Conservation (phyloP, 1,284 basidiomycete genomes). For the Neotropicomus parvogracilis region DNA sequence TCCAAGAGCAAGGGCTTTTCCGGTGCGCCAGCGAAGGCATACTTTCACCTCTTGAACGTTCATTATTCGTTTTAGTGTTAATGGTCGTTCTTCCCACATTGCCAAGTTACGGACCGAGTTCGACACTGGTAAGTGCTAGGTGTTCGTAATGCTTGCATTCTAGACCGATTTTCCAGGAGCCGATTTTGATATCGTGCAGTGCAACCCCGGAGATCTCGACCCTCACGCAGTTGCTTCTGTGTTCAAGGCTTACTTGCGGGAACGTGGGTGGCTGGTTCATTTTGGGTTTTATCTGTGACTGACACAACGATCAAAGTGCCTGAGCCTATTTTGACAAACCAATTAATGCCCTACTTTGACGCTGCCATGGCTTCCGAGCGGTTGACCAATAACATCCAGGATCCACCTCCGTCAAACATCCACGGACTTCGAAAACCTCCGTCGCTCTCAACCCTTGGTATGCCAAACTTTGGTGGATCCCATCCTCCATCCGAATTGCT, state of each 20-base stretch:
- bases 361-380: conserved; percentile 61
- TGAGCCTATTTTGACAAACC: conserved; percentile 72
- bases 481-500: conserved; percentile 56
- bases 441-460: conserved; percentile 69
- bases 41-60: conserved; percentile 2
- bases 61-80: conserved; percentile 48
- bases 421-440: conserved; percentile 65
- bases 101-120: conserved; percentile 75
- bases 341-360: conserved; percentile 72
- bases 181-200: conserved; percentile 76
- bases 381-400: conserved; percentile 31
- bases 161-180: conserved; percentile 49
- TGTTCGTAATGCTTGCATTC: neutral
- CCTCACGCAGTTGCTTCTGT: conserved; percentile 89
- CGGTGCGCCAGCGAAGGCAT: conserved; percentile 45
- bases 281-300: conserved; percentile 4
- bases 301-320: conserved; percentile 55
- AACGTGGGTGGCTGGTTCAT: conserved; percentile 49
- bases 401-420: conserved; percentile 38
- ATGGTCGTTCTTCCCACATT: conserved; percentile 73
- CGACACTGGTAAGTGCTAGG: conserved; percentile 60
- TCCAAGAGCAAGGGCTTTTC: conserved; percentile 81
- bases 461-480: conserved; percentile 59
- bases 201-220: conserved; percentile 79
- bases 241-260: conserved; percentile 78